Percentiles rank a stretch among this genome's conserved stretches.
phyloP scores from a whole-genome alignment of 2,329 filamentous ascomycete genomes.

The Parastagonospora nodorum region DNA sequence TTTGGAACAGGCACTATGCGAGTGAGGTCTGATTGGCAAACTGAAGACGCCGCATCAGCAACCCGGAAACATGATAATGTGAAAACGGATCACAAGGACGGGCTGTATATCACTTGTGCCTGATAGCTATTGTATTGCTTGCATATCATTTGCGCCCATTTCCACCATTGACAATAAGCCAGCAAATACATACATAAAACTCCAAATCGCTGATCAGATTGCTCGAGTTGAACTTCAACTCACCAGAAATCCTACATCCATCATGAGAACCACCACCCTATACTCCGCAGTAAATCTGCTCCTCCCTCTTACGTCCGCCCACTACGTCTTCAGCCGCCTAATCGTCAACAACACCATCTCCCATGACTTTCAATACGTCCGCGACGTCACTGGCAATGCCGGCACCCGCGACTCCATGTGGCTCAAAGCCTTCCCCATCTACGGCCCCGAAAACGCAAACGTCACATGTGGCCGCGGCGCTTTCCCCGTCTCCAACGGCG shows the following conservation, averaged over 20 bases:
- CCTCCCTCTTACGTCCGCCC: neutral
- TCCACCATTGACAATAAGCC: too few relatives aligned
- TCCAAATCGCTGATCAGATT: too few relatives aligned
- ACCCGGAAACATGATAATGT: neutral
- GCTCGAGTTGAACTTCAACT: neutral
- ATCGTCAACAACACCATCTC: conserved; percentile 24
- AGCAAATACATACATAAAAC: too few relatives aligned
- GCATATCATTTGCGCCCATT: too few relatives aligned
- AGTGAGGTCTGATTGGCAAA: conserved; percentile 5
- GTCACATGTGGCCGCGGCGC: conserved; percentile 14
- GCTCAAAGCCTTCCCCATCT: conserved; percentile 17
- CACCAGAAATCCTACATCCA: neutral
- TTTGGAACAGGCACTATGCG: conserved; percentile 4
- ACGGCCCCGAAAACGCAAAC: conserved; percentile 6
- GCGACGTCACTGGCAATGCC: conserved; percentile 12
- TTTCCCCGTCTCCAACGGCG: conserved; percentile 12
- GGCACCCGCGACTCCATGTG: conserved; percentile 4
- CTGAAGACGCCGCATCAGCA: neutral
- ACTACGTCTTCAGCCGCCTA: conserved; percentile 20
- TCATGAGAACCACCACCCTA: neutral
- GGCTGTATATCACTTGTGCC: neutral
- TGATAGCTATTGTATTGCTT: neutral
- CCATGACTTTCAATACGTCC: conserved; percentile 24
- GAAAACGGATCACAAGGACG: conserved; percentile 3
- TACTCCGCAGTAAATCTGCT: conserved; percentile 1